Conservation (phyloP, 345 rosid species). For the Carallia brachiata region DNA sequence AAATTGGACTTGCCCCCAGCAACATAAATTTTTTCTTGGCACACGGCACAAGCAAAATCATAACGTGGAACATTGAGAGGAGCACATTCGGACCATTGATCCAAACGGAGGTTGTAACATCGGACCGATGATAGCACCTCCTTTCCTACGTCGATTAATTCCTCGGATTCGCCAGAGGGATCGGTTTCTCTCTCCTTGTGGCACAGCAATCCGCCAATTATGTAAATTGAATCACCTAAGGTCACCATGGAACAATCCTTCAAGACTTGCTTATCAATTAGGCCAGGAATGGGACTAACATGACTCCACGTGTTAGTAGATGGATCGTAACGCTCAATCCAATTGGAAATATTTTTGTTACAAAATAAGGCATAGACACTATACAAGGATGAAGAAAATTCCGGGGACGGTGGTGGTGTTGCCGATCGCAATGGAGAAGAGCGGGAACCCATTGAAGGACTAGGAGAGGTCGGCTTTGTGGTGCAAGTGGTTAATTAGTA, state of each 20-base stretch:
- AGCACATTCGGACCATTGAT: conserved; percentile 37
- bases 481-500: no score
- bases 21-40: conserved; percentile 41
- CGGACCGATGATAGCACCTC: conserved; percentile 27
- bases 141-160: conserved; percentile 13
- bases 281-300: conserved; percentile 31
- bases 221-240: conserved; percentile 31
- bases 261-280: conserved; percentile 33
- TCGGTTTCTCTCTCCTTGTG: conserved; percentile 12
- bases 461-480: neutral
- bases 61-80: conserved; percentile 29
- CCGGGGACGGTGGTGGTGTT: conserved; percentile 2
- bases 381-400: conserved; percentile 1
- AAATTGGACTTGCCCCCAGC: conserved; percentile 51
- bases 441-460: conserved; percentile 36
- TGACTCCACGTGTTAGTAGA: conserved; percentile 39
- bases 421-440: conserved; percentile 4
- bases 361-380: conserved; percentile 38
- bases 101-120: conserved; percentile 21
- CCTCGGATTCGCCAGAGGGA: conserved; percentile 6
- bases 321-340: conserved; percentile 48
- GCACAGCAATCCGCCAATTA: conserved; percentile 46
- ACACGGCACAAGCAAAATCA: conserved; percentile 41
- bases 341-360: conserved; percentile 22
- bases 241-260: conserved; percentile 51